Percentiles rank a stretch among this genome's conserved stretches.
Evolutionary conservation across 352 stramenopile species (phyloP).

Genomic region (Saprolegnia diclina): DNA sequence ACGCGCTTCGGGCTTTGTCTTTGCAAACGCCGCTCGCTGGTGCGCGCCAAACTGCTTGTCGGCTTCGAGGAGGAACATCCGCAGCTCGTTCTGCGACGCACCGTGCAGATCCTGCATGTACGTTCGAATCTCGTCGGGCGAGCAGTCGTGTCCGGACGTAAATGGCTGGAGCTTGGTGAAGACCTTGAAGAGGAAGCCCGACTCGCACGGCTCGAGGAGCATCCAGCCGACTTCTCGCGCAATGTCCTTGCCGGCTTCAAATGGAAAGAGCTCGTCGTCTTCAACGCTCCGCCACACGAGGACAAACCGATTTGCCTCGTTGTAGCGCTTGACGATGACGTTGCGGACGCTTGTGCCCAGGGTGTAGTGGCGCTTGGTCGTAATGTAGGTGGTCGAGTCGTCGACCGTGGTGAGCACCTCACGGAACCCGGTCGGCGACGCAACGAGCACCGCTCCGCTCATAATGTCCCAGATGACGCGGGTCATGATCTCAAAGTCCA

Average conservation of each 20-base stretch:
- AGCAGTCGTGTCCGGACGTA: neutral
- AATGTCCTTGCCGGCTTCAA: neutral
- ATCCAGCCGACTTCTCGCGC: neutral
- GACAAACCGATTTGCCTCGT: neutral
- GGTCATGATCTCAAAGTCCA: conserved; percentile 10
- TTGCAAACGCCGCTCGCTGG: neutral
- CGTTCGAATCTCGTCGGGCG: neutral
- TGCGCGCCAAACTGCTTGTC: neutral
- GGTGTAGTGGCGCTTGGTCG: neutral
- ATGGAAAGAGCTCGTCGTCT: conserved; percentile 9
- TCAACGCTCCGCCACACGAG: conserved; percentile 1
- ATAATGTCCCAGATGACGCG: neutral
- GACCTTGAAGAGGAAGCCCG: neutral
- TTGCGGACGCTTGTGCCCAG: neutral
- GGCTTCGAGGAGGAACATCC: neutral
- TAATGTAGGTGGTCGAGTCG: neutral
- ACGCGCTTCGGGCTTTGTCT: neutral
- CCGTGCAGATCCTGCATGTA: neutral
- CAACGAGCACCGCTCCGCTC: neutral
- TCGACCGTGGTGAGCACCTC: neutral
- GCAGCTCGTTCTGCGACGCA: neutral
- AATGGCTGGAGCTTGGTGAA: conserved; percentile 4
- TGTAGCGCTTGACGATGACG: conserved; percentile 2
- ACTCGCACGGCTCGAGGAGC: neutral
- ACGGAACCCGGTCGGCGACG: neutral